Conservation (phyloP, 805 yeast genomes). For the Pichia heedii region DNA sequence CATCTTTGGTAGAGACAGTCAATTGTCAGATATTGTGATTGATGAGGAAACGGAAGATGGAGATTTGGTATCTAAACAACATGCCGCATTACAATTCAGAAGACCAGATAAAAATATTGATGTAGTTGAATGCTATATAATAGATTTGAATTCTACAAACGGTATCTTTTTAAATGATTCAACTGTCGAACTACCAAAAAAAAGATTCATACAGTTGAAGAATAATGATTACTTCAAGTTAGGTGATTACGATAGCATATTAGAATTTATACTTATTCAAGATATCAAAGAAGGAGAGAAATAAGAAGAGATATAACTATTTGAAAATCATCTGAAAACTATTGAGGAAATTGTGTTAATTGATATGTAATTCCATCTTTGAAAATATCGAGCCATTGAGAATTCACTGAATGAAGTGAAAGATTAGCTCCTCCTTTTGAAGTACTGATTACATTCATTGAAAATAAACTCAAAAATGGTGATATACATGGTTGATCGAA, state of each 20-base stretch:
- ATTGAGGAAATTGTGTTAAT: not conserved
- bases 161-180: conserved; percentile 25
- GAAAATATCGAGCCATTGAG: conserved; percentile 7
- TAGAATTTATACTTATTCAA: conserved; percentile 18
- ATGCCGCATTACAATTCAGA: conserved; percentile 25
- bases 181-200: conserved; percentile 17
- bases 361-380: conserved; percentile 1
- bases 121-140: conserved; percentile 13
- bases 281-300: not conserved
- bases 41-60: conserved; percentile 11
- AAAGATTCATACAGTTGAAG: conserved; percentile 20
- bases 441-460: conserved; percentile 9
- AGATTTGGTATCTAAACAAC: conserved; percentile 18
- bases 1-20: conserved; percentile 18
- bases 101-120: not conserved
- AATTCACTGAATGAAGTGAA: conserved; percentile 3
- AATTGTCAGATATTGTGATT: conserved; percentile 15
- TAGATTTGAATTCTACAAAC: conserved; percentile 24
- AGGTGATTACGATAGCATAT: conserved; percentile 19
- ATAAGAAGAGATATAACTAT: not conserved
- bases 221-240: conserved; percentile 19
- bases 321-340: too few relatives aligned
- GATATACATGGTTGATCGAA: conserved; percentile 12
- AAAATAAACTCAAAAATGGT: conserved; percentile 8
- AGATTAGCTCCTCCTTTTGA: conserved; percentile 6